Base-by-base conservation (phyloP, 352 stramenopile species). In the Phytophthora rubi region DNA sequence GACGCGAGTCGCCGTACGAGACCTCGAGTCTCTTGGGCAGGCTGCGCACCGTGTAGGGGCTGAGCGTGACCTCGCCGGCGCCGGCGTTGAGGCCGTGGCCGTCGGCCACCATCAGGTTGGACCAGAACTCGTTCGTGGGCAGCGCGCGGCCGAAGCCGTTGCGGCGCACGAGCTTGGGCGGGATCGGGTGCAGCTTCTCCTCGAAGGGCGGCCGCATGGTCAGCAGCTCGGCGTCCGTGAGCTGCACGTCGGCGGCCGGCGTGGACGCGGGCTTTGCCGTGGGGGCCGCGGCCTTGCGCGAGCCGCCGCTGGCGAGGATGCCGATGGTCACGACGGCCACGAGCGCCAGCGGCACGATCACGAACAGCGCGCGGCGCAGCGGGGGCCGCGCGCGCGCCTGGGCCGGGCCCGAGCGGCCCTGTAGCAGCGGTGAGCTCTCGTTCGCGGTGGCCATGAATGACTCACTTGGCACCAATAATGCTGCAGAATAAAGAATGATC, bases 81-180 rank as follows among this genome's bases (percentile, higher is more conserved):
- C 92, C 92, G 32, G 77, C 68, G 61, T 93, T 93, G 16, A 91
- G 70, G 0, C 85, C 88, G 66, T 95, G 88, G 42, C 79, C 68
- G 57, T 95, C 88, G 37, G 71, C 85, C 32, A 97, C 81, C 21
- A 96, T 80, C 42, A 97, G 59, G 53, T 97, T 97, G 1, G 89
- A 93, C 90, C 91, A 98, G 78, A 94, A 98, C 32, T 86, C 85
- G 53, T 97, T 97, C 21, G 93, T 97, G 12, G 93, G 93, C 51
- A 94, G 77, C 44, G 87, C 77, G 21, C 70, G 63, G 10, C 65
- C 54, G 51, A 91, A 90, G 39, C 53, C 65, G 23, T 71, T 75
- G 45, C 74, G 68, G 26, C 83, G 77, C 42, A 91, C 75, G 48
- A 89, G 69, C 49, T 89, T 86, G 32, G 86, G 86, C 10, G 83